phyloP scores from a whole-genome alignment of 495 filamentous ascomycete species.

The Entonaema liquescens region DNA sequence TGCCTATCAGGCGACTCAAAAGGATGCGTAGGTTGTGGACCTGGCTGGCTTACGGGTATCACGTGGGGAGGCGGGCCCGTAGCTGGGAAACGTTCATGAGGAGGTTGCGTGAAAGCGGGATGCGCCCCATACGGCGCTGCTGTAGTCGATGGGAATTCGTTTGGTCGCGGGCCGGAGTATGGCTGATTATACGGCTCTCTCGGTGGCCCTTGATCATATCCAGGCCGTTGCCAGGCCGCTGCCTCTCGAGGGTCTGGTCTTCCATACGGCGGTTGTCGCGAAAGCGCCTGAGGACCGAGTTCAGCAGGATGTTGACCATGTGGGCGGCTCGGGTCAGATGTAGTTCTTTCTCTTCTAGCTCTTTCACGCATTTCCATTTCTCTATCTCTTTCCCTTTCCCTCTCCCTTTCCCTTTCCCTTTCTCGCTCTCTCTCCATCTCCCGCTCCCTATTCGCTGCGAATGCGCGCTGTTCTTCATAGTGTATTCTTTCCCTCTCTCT shows the following conservation, averaged over 20 bases:
- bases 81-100: slow-evolving; percentile 58
- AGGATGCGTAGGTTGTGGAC: slow-evolving; percentile 47
- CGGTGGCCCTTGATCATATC: slow-evolving; percentile 50
- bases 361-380: slow-evolving; percentile 48
- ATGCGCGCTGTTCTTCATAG: slow-evolving; percentile 49
- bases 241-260: slow-evolving; percentile 57
- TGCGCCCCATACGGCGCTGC: slow-evolving; percentile 56
- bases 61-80: slow-evolving; percentile 53
- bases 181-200: slow-evolving; percentile 53
- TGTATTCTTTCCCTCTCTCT: slow-evolving; percentile 47
- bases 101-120: slow-evolving; percentile 55
- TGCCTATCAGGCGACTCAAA: slow-evolving; percentile 62
- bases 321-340: slow-evolving; percentile 42
- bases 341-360: slow-evolving; percentile 45
- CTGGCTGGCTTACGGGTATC: slow-evolving; percentile 51
- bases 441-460: slow-evolving; percentile 38
- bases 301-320: slow-evolving; percentile 38
- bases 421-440: slow-evolving; percentile 50
- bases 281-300: slow-evolving; percentile 35
- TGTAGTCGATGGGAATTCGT: slow-evolving; percentile 54
- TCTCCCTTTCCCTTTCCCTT: slow-evolving; percentile 50
- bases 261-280: slow-evolving; percentile 49
- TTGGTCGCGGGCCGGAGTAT: slow-evolving; percentile 49
- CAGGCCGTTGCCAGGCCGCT: slow-evolving; percentile 52
- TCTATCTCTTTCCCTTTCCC: slow-evolving; percentile 42